phyloP scores from a whole-genome alignment of 2,329 filamentous ascomycete genomes.

The Colletotrichum sp. region DNA sequence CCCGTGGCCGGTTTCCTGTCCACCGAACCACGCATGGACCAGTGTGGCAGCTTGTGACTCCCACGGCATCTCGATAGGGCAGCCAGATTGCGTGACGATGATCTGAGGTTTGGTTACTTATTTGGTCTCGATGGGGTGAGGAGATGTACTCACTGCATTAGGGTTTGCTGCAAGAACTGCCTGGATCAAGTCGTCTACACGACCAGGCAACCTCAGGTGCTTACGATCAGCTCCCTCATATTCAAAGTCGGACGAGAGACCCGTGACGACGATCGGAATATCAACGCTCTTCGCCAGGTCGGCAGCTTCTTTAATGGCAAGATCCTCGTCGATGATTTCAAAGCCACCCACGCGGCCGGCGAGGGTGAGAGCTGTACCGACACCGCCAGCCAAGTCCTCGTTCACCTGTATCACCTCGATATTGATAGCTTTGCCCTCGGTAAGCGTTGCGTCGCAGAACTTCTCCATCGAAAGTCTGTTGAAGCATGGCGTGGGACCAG shows the following conservation, averaged over 20 bases:
- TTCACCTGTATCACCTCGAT: conserved; percentile 20
- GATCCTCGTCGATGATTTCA: conserved; percentile 59
- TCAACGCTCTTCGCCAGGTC: conserved; percentile 73
- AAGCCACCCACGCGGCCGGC: conserved; percentile 60
- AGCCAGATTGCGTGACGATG: conserved; percentile 80
- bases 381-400: conserved; percentile 25
- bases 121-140: no score
- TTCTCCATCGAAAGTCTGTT: conserved; percentile 22
- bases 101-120: conserved; percentile 39
- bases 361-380: conserved; percentile 24
- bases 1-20: conserved; percentile 84
- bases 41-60: conserved; percentile 60
- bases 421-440: neutral
- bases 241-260: conserved; percentile 83
- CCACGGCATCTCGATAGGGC: conserved; percentile 77
- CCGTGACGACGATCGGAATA: conserved; percentile 76
- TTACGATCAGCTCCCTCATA: conserved; percentile 80
- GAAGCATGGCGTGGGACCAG: conserved; percentile 19
- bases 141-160: conserved; percentile 65
- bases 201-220: conserved; percentile 77
- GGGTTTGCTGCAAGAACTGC: conserved; percentile 71
- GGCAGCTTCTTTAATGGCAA: conserved; percentile 70
- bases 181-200: conserved; percentile 72
- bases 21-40: conserved; percentile 83
- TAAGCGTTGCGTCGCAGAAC: neutral